Base-by-base conservation (phyloP, 2,329 filamentous ascomycete species). In the Pezicula rhizophila region DNA sequence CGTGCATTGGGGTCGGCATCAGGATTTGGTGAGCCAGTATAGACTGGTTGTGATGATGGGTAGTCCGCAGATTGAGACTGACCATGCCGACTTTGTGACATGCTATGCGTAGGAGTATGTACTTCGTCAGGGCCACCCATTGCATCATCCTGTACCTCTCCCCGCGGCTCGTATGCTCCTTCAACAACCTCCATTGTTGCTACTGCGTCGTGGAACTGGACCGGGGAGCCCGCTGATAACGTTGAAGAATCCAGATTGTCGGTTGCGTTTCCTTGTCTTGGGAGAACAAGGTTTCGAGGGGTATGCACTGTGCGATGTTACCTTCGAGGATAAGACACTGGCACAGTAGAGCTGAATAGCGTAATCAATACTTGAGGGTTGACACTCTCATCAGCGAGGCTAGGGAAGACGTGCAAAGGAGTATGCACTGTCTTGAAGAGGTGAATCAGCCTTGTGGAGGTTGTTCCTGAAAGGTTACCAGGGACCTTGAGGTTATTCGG, bases 191-290 rank as follows among this genome's bases (percentile, higher is more conserved):
- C 62, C 60, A 65, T 65, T 17, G 55, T 73, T 60, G 76, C 72
- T 58, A 76, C 65, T 50, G 70, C 69, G 73, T 75, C 71, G 72
- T 74, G 72, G 61, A 72, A 75, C 61, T 76, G 74, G 69, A 68
- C 73, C 64, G 70, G 66, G 52, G 74, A 76, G 68, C 73, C 74
- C 60, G 68, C 67, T 42, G 70, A 69, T 31, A 75, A 60, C 15
- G 67, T 73, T 52, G 73, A 73, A 54, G 72, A 72, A 75, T 81
- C 77, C 76, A 79, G 73, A 53, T 64, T 74, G 69, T 50, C 55
- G 53, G 55, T 47, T 49, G 52, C 34, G 41, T 51, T 49, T 45
- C 33, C 5, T 37, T 15, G 14, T 8, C 10, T 26, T 20, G 4
- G n/a, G 40, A 23, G 25, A 45, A 48, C 50, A 47, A 51, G 50